Conservation (phyloP, 2,329 filamentous ascomycete genomes). For the Geoglossum cookeanum region DNA sequence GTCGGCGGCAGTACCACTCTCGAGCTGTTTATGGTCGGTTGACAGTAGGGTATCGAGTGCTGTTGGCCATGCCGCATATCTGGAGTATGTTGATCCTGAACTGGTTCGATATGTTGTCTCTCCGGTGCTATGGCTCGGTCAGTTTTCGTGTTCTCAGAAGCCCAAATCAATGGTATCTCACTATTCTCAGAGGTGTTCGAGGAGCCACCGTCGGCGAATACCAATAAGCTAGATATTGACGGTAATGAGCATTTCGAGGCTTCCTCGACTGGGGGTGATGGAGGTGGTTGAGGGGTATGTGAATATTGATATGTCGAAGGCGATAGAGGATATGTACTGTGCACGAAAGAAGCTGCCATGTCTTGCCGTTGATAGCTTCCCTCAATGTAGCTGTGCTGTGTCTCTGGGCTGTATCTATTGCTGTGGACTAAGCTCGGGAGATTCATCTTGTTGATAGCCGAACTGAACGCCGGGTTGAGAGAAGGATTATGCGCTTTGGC, state of each 20-base stretch:
- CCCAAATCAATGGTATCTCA: not conserved
- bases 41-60: not conserved
- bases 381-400: not conserved
- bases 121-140: not conserved
- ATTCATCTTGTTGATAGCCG: not conserved
- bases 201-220: not conserved
- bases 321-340: not conserved
- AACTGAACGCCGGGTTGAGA: not conserved
- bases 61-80: not conserved
- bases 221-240: constrained; percentile 3
- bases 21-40: not conserved
- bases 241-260: constrained; percentile 3
- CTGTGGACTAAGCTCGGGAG: constrained; percentile 1
- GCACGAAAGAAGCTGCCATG: not conserved
- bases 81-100: not conserved
- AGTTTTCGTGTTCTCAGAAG: not conserved
- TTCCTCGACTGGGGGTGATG: constrained; percentile 4
- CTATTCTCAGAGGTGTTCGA: not conserved
- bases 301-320: constrained; percentile 1
- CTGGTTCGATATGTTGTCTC: not conserved
- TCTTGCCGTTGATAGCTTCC: not conserved
- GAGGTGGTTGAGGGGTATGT: constrained; percentile 1
- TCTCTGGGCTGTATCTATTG: not conserved
- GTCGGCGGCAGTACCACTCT: constrained; percentile 3
- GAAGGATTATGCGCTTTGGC: not conserved